These are phyloP conservation scores for Knoxia roxburghii DNA, from an alignment of 257 asterid species.

Conservation along the genomic window DNA sequence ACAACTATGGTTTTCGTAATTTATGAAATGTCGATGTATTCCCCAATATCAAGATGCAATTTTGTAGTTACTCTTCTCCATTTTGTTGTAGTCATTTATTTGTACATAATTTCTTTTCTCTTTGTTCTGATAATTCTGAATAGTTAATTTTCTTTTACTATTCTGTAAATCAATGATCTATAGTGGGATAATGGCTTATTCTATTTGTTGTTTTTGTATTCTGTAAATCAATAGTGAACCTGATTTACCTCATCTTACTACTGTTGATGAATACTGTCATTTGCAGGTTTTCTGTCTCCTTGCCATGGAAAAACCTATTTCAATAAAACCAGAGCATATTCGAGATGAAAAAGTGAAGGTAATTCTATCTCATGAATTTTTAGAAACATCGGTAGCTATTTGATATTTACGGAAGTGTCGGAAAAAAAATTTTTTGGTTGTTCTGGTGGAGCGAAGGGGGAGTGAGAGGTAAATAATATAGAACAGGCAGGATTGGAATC, in stretches of 20 bases:
- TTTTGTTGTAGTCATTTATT: background rate
- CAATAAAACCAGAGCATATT: constrained; percentile 73
- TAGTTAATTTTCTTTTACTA: background rate
- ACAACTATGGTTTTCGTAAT: background rate
- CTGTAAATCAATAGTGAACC: background rate
- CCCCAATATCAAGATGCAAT: background rate
- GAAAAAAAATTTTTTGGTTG: background rate
- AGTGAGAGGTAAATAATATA: background rate
- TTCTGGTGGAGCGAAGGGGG: background rate
- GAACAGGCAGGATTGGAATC: background rate
- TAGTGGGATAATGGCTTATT: too few species aligned
- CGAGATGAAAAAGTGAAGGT: constrained; percentile 98
- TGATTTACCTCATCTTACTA: background rate
- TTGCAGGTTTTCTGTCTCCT: constrained; percentile 86
- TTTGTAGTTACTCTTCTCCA: background rate
- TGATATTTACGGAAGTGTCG: background rate
- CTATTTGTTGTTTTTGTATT: too few species aligned
- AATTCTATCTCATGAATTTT: background rate
- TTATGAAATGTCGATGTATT: background rate
- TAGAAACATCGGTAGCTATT: background rate
- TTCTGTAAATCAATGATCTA: background rate
- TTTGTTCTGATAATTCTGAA: constrained; percentile 1
- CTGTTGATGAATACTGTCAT: constrained; percentile 1
- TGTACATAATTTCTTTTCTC: background rate
- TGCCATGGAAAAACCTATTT: constrained; percentile 93